Conservation (phyloP, 257 asterid genomes). For the Salvia hispanica region DNA sequence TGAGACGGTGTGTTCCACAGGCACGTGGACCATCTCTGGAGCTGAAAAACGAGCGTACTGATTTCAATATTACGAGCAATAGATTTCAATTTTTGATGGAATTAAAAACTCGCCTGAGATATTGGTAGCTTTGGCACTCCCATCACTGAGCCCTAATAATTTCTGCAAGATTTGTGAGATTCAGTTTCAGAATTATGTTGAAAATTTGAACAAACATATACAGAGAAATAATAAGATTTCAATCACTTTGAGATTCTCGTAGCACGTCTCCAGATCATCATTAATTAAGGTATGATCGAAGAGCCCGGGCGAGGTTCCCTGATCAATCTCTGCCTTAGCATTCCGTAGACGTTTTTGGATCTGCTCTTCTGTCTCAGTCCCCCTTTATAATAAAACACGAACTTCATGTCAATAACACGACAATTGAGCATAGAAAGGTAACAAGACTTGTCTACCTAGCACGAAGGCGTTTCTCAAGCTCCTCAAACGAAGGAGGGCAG, state of each 20-base stretch:
- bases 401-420: slow-evolving; percentile 28
- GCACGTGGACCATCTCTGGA: slow-evolving; percentile 44
- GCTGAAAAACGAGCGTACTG: slow-evolving; percentile 34
- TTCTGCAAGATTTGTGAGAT: slow-evolving; percentile 45
- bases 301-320: slow-evolving; percentile 68
- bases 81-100: neutral
- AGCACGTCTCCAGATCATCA: slow-evolving; percentile 72
- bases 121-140: slow-evolving; percentile 29
- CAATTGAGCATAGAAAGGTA: neutral
- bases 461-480: slow-evolving; percentile 98
- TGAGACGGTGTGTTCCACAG: slow-evolving; percentile 50
- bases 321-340: slow-evolving; percentile 78
- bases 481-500: slow-evolving; percentile 87
- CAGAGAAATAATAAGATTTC: neutral
- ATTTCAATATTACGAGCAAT: slow-evolving; percentile 23
- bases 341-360: slow-evolving; percentile 83
- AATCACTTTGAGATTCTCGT: slow-evolving; percentile 71
- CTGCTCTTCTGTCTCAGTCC: slow-evolving; percentile 91
- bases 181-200: slow-evolving; percentile 10
- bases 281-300: slow-evolving; percentile 80
- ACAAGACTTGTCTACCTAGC: slow-evolving; percentile 64
- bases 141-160: slow-evolving; percentile 58
- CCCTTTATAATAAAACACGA: slow-evolving; percentile 44
- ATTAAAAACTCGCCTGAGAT: slow-evolving; percentile 51
- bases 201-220: neutral